phyloP scores from a whole-genome alignment of 768 basidiomycete species.

The Cyathus striatus region DNA sequence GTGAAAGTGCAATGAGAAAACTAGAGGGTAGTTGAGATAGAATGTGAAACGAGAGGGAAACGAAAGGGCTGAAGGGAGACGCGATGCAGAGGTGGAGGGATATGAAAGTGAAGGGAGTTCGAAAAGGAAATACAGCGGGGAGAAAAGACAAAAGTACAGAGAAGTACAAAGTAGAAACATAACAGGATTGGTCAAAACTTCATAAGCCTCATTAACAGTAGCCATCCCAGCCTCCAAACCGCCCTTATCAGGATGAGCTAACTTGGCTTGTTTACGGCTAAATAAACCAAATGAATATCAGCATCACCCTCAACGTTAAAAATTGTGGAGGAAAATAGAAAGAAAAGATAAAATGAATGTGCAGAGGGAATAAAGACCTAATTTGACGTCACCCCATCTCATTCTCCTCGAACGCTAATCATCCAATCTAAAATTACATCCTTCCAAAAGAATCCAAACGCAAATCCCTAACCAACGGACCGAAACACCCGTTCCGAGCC shows the following conservation, averaged over 20 bases:
- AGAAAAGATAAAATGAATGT: too few species aligned
- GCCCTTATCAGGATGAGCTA: slow-evolving; percentile 92
- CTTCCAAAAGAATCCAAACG: too few species aligned
- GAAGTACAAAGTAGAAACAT: background rate
- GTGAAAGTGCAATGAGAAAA: slow-evolving; percentile 1
- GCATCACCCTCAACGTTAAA: background rate
- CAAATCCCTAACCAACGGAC: too few species aligned
- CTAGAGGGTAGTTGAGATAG: slow-evolving; percentile 39
- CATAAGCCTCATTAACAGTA: slow-evolving; percentile 91
- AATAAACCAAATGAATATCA: background rate
- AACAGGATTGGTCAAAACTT: slow-evolving; percentile 67
- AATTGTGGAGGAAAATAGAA: background rate
- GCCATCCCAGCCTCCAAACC: slow-evolving; percentile 95
- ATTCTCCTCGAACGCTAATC: too few species aligned
- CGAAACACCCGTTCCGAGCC: too few species aligned
- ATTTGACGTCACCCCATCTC: too few species aligned
- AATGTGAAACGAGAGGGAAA: background rate
- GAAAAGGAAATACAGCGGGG: background rate
- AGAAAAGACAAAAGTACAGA: background rate
- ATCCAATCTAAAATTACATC: too few species aligned
- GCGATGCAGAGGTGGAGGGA: background rate
- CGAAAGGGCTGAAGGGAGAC: background rate
- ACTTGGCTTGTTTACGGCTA: slow-evolving; percentile 77
- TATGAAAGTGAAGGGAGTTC: background rate
- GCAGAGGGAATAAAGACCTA: too few species aligned